Conservation (phyloP, 192 early-diverging fungal species). For the Backusella macrospora region DNA sequence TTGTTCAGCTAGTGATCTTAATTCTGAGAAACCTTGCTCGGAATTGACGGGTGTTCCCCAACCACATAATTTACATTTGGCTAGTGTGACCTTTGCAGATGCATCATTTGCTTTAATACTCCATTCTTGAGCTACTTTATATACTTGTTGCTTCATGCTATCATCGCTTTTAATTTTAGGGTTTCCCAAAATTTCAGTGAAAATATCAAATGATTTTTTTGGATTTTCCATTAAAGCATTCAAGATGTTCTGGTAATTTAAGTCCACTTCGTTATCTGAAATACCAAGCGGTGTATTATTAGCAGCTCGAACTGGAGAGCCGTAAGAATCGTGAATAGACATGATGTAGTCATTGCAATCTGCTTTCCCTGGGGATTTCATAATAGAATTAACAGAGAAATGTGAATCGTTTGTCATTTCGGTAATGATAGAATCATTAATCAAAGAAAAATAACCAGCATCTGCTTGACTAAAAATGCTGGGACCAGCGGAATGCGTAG, state of each 20-base stretch:
- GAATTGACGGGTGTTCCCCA: slow-evolving; percentile 35
- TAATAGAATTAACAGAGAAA: slow-evolving; percentile 16
- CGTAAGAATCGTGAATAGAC: not conserved
- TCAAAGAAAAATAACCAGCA: slow-evolving; percentile 7
- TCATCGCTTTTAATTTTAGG: not conserved
- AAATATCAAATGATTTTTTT: slow-evolving; percentile 7
- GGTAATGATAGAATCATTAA: slow-evolving; percentile 5
- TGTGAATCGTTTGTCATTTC: slow-evolving; percentile 5
- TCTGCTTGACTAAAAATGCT: slow-evolving; percentile 2
- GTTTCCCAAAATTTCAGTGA: not conserved
- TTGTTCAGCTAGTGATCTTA: slow-evolving; percentile 28
- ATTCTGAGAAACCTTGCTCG: slow-evolving; percentile 25
- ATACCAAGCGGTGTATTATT: not conserved
- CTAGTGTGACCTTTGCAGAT: slow-evolving; percentile 35
- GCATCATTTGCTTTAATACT: slow-evolving; percentile 4
- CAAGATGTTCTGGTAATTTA: not conserved
- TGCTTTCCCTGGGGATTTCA: not conserved
- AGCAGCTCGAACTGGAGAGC: not conserved
- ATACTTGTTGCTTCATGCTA: slow-evolving; percentile 13
- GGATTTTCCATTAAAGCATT: not conserved
- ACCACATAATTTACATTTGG: slow-evolving; percentile 37
- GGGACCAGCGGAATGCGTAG: not conserved
- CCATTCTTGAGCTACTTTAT: slow-evolving; percentile 13
- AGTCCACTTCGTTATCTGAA: not conserved
- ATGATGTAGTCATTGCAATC: slow-evolving; percentile 14